Base-by-base conservation (phyloP, 2,329 filamentous ascomycete genomes). In the Colletotrichum orbiculare region DNA sequence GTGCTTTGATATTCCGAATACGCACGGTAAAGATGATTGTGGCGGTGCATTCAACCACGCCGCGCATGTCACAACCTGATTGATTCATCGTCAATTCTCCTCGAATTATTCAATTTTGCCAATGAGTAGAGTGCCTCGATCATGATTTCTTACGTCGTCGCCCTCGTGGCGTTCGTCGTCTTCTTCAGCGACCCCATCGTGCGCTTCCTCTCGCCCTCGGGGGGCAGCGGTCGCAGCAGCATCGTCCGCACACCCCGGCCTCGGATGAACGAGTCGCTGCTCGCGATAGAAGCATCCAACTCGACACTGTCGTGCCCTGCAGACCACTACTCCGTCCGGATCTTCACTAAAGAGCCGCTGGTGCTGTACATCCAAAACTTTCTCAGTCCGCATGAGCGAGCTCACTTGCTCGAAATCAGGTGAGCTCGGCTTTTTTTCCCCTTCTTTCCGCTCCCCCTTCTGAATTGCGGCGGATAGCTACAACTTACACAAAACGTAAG, bases 361-460 rank as follows among this genome's bases (percentile, higher is more conserved):
- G 82, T 87, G 2, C 70, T 87, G 4, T 87, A 87, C 66, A 74
- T 87, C 11, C 83, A 86, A 73, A 76, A 80, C 15, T 87, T 87
- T 68, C 67, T 87, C 57, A 78, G 75, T 12, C 66, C 68, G 8
- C 73, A 73, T 4, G 85, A 87, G 71, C 77, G 80, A 53, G 65
- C 69, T 38, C 81, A 85, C 68, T 71, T 87, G 17, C 73, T 86
- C 2, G 79, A 83, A 13, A 81, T 85, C 46, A 85, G 83, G 84
- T 86, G 54, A 73, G 4, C 58, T 64, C 37, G 37, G 46, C 15
- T 62, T 53, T n/a, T 11, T 25, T 39, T 10, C n/a, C n/a, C 11
- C 15, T n/a, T 2, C n/a, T 33, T 11, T 33, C 47, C 9, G 13
- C 34, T n/a, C 10, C 13, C 13, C 13, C 43, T 57, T n/a, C 15